These are phyloP conservation scores for Haplosporangium gracile DNA, from an alignment of 192 early-diverging fungal species.

Conservation along the genomic window DNA sequence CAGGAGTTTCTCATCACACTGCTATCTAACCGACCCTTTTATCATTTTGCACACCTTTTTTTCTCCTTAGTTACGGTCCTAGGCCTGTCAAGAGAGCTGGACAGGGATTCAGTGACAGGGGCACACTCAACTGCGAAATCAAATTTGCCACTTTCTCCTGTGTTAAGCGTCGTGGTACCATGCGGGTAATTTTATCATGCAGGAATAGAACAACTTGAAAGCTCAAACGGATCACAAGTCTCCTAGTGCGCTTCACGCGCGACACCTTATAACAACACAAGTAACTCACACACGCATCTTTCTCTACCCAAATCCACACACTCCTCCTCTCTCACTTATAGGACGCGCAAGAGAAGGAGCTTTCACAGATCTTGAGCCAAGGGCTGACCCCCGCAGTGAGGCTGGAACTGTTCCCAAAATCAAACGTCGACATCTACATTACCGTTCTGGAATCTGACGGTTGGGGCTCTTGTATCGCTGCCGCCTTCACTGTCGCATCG, in stretches of 20 bases:
- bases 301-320: background rate
- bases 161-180: constrained; percentile 64
- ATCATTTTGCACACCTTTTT: background rate
- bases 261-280: background rate
- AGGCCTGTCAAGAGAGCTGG: constrained; percentile 66
- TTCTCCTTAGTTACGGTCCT: constrained; percentile 73
- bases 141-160: constrained; percentile 83
- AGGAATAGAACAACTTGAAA: too few relatives aligned
- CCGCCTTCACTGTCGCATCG: constrained; percentile 75
- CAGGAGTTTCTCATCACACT: background rate
- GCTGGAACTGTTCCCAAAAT: constrained; percentile 80
- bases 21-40: background rate
- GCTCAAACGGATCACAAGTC: too few relatives aligned
- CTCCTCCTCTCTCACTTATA: constrained; percentile 13
- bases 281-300: background rate
- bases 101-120: constrained; percentile 65
- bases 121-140: constrained; percentile 78
- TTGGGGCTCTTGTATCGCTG: constrained; percentile 71
- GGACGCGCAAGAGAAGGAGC: constrained; percentile 77
- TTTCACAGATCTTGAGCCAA: constrained; percentile 70
- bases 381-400: constrained; percentile 80
- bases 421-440: constrained; percentile 77
- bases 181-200: constrained; percentile 38
- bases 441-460: constrained; percentile 81
- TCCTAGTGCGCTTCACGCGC: too few relatives aligned